A percentile compares a stretch with the other conserved stretches of the same genome.
Evolutionary conservation across 179 eudicot species (phyloP).

Genomic region (Beta lomatogona): DNA sequence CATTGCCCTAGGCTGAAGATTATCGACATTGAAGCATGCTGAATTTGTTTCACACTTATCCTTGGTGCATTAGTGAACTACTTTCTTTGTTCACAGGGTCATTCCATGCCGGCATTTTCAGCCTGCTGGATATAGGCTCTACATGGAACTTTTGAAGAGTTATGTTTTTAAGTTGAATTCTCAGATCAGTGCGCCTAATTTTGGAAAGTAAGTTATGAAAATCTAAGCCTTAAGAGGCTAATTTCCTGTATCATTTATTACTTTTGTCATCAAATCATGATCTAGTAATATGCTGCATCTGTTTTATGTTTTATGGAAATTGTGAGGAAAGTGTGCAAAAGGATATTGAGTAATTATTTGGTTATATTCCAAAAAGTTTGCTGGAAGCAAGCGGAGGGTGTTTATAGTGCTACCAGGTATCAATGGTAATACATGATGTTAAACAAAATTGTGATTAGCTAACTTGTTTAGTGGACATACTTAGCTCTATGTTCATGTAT

Average conservation of each 20-base stretch:
- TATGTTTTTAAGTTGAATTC: constrained; percentile 58
- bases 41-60: neutral
- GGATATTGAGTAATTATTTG: neutral
- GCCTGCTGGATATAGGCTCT: constrained; percentile 88
- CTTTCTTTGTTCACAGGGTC: constrained; percentile 52
- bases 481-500: neutral
- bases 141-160: constrained; percentile 77
- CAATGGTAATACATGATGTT: neutral
- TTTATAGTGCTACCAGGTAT: neutral
- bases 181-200: constrained; percentile 44
- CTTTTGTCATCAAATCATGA: neutral
- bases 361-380: neutral
- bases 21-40: neutral
- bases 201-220: constrained; percentile 60
- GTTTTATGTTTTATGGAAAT: neutral
- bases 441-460: too few species aligned
- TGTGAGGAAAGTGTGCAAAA: neutral
- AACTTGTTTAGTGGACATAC: neutral
- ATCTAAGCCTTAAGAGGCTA: neutral
- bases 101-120: constrained; percentile 65
- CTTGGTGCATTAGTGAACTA: neutral
- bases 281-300: neutral
- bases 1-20: neutral
- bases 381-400: neutral
- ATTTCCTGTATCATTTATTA: neutral